A percentile compares a stretch with the other conserved stretches of the same genome.
Evolutionary conservation across 371 early-diverging fungal species (phyloP).

Genomic region (Mucor indicus): DNA sequence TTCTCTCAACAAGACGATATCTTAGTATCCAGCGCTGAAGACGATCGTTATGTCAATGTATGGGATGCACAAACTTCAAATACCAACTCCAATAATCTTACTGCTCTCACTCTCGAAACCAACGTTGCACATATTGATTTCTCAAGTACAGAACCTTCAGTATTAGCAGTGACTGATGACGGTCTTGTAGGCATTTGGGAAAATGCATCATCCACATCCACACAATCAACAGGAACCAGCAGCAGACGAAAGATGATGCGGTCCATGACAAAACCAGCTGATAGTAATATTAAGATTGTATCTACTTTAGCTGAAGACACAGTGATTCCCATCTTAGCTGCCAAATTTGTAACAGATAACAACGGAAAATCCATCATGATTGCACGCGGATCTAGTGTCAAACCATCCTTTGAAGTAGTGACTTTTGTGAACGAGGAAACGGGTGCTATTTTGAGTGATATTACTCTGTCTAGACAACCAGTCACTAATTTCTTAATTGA

Average conservation of each 20-base stretch:
- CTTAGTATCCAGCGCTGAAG: conserved; percentile 65
- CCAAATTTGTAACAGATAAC: conserved; percentile 50
- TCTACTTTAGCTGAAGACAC: conserved; percentile 37
- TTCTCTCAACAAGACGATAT: conserved; percentile 61
- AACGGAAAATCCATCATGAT: conserved; percentile 56
- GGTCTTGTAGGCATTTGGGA: conserved; percentile 75
- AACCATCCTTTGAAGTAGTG: conserved; percentile 74
- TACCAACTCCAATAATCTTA: conserved; percentile 48
- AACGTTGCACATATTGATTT: conserved; percentile 53
- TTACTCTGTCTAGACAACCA: conserved; percentile 49
- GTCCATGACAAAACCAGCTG: conserved; percentile 61
- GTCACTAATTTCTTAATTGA: conserved; percentile 55
- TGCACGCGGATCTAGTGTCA: conserved; percentile 68
- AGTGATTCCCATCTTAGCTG: conserved; percentile 61
- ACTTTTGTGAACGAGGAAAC: conserved; percentile 27
- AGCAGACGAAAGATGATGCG: conserved; percentile 57
- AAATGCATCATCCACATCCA: conserved; percentile 35
- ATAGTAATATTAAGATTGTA: conserved; percentile 51
- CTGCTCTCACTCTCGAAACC: conserved; percentile 66
- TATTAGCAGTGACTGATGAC: conserved; percentile 71
- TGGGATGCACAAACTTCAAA: conserved; percentile 66
- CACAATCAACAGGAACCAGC: conserved; percentile 12
- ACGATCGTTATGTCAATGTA: conserved; percentile 76
- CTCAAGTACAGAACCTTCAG: conserved; percentile 46
- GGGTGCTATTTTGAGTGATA: conserved; percentile 32